Base-by-base conservation (phyloP, 495 filamentous ascomycete genomes). In the Lophium mytilinum region DNA sequence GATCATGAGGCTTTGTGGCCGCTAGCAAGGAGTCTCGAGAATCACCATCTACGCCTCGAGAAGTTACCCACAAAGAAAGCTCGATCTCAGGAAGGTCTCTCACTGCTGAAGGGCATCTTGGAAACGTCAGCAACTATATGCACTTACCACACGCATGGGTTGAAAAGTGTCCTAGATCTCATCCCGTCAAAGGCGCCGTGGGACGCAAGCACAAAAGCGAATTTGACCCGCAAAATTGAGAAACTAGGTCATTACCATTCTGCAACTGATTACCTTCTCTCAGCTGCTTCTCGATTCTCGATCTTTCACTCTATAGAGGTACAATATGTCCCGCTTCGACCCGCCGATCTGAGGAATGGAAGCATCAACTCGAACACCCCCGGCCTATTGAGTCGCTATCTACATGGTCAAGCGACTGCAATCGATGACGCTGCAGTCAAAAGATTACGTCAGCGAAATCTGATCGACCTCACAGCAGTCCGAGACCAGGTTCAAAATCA, bases 181-280 rank as follows among this genome's bases (percentile, higher is more conserved):
- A 6, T 58, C 9, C 47, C 18, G 12, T 37, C 10, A 1, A 35
- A 58, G 12, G 7, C 45, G 12, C 45, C 50, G 47, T 45, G 41
- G 41, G 19, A 45, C 19, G 18, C 35, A 15, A 52, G 15, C 19
- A 36, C 12, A 35, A 52, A 58, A 46, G 19, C 43, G 5, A 17
- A 14, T 9, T 19, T 58, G 14, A 19, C 6, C 12, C 12, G n/a
- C 9, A 35, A 33, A 11, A 19, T 58, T 9, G 37, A 37, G 35
- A 48, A 58, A 12, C 49, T 58, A 11, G 55, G 24, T 15, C 35
- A 52, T 8, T 58, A 58, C 45, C 3, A 30, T 14, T 37, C 49
- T 15, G 30, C 48, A n/a, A 9, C 17, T 10, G 17, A 36, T 4
- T 48, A 40, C 19, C 49, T 58, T 9, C 47, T 58, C 18, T 15